These are phyloP conservation scores for Phytophthora pseudosyringae DNA, from an alignment of 352 stramenopile species.

Conservation along the genomic window DNA sequence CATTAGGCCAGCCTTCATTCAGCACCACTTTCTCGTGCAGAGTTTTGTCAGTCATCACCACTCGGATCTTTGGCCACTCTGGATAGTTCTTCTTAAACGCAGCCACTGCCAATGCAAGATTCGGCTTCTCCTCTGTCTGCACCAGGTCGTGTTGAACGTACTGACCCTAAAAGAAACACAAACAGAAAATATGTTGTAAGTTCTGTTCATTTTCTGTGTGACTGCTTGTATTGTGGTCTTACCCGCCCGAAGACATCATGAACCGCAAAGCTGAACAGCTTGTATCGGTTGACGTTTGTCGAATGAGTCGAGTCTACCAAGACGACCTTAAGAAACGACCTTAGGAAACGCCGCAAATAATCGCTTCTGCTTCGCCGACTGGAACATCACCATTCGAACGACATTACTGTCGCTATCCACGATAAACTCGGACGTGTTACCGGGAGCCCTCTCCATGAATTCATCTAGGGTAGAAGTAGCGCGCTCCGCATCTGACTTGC, in stretches of 20 bases:
- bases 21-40: conserved; percentile 12
- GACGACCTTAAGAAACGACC: too few species aligned
- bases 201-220: not conserved
- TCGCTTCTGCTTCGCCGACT: conserved; percentile 2
- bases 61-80: not conserved
- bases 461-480: too few species aligned
- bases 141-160: not conserved
- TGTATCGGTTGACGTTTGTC: conserved; percentile 4
- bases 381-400: not conserved
- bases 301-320: conserved; percentile 19
- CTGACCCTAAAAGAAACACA: not conserved
- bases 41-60: conserved; percentile 12
- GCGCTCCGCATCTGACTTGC: too few species aligned
- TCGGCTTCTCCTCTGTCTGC: not conserved
- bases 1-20: not conserved
- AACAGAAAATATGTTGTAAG: not conserved
- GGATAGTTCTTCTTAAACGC: conserved; percentile 18
- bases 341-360: conserved; percentile 14
- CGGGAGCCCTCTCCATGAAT: not conserved
- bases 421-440: conserved; percentile 1
- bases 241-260: conserved; percentile 7
- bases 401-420: not conserved
- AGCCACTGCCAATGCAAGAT: not conserved
- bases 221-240: not conserved
- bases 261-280: not conserved